These are phyloP conservation scores for Linnemannia hyalina DNA, from an alignment of 192 early-diverging fungal species.

Conservation along the genomic window DNA sequence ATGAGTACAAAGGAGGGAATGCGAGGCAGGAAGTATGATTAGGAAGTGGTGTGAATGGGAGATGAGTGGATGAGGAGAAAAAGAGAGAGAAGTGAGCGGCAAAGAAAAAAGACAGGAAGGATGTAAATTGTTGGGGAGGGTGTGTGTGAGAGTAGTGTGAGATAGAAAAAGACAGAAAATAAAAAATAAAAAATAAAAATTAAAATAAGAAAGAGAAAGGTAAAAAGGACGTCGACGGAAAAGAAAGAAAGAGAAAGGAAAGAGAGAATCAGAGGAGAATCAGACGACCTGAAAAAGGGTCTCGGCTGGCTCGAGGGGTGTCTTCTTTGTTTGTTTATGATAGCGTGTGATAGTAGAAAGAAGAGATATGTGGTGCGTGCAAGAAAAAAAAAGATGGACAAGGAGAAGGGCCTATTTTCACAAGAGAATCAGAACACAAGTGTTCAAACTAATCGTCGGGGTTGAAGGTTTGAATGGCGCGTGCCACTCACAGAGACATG, in stretches of 20 bases:
- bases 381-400: background rate
- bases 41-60: background rate
- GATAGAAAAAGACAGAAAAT: background rate
- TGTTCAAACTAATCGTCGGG: too few species aligned
- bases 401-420: background rate
- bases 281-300: background rate
- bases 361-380: background rate
- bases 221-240: background rate
- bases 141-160: background rate
- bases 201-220: background rate
- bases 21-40: background rate
- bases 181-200: background rate
- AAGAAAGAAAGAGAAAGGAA: background rate
- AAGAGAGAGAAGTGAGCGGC: background rate
- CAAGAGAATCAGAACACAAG: background rate
- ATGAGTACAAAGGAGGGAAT: background rate
- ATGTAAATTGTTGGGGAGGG: background rate
- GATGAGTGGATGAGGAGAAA: background rate
- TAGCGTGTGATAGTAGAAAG: background rate
- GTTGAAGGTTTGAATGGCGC: constrained; percentile 2
- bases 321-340: background rate
- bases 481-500: background rate
- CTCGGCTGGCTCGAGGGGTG: background rate
- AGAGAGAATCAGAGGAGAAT: background rate
- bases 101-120: background rate